Evolutionary conservation across 1,139 yeast species (phyloP), one percentile per base, ranked within the genome.

Genomic region (Taphrina wiesneri): DNA sequence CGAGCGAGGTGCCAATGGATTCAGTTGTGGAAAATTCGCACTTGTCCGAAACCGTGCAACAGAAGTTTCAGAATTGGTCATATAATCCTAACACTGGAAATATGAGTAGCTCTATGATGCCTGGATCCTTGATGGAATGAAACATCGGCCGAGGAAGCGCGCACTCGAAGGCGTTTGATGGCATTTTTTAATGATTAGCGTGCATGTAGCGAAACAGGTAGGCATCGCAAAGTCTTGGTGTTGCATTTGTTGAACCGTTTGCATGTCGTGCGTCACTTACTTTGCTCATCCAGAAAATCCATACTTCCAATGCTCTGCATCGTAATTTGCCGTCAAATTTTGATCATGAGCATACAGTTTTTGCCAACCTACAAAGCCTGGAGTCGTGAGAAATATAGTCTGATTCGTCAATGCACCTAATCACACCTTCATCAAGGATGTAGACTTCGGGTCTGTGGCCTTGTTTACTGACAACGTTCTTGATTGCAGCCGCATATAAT

Each of bases 51-150:
- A 85, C 92, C 71, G 96, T 93, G 25, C 99, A 93, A 77, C 87
- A 88, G 75, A 98, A 93, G 77, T 93, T 93, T 81, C 98, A 97
- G 60, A 98, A 99, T 3, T 93, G 99, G 99, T 39, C 56, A 17
- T 49, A 65, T 21, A 43, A 46, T 28, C 49, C 65, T 15, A 56
- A 49, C 41, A 7, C 52, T 2, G 51, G 59, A 3, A 54, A 43
- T 26, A 28, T 49, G 60, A 56, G 39, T 17, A 39, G 63, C 32
- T 47, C 57, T n/a, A 53, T 26, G 52, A 46, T 43, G 59, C 56
- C 63, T 19, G 63, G 51, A 15, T 54, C 57, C 11, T 39, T 47
- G 39, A 46, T 45, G 51, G 63, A 53, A 25, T 46, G 26, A n/a
- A 60, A 32, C 19, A 21, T 5, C n/a, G 7, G 7, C 11, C 1